Percentiles rank a stretch among this genome's conserved stretches.
phyloP scores from a whole-genome alignment of 495 filamentous ascomycete species.

The Lineolata rhizophorae region DNA sequence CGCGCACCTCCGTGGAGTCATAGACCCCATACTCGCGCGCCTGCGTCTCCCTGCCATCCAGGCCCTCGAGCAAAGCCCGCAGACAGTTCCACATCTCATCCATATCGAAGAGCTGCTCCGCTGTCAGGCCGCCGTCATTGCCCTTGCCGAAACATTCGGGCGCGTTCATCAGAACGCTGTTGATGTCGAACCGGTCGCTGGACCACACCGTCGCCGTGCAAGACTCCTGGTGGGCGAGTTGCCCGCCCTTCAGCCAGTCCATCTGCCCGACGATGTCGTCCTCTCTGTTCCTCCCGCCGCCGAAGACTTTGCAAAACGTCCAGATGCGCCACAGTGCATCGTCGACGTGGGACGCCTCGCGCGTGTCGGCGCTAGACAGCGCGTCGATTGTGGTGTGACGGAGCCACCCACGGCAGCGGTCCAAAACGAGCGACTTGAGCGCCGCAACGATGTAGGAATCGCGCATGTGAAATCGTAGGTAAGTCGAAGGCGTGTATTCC shows the following conservation, averaged over 20 bases:
- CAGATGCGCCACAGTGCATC: slow-evolving; percentile 48
- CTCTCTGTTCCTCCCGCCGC: slow-evolving; percentile 33
- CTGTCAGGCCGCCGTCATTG: slow-evolving; percentile 31
- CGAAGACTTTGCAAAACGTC: slow-evolving; percentile 50
- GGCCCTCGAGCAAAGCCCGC: slow-evolving; percentile 30
- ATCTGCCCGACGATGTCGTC: slow-evolving; percentile 40
- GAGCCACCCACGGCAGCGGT: slow-evolving; percentile 34
- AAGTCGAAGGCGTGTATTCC: slow-evolving; percentile 33
- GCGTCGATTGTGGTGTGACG: slow-evolving; percentile 34
- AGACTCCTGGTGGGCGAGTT: slow-evolving; percentile 23
- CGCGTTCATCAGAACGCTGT: slow-evolving; percentile 31
- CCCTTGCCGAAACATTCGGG: slow-evolving; percentile 35
- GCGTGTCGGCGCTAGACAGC: slow-evolving; percentile 27
- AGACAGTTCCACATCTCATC: slow-evolving; percentile 46
- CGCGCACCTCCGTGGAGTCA: slow-evolving; percentile 22
- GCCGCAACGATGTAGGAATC: slow-evolving; percentile 36
- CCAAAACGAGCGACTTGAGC: slow-evolving; percentile 36
- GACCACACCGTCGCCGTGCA: slow-evolving; percentile 16
- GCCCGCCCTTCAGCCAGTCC: slow-evolving; percentile 41
- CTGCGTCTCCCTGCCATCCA: slow-evolving; percentile 32
- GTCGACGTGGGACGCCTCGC: slow-evolving; percentile 30
- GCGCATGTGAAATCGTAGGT: slow-evolving; percentile 31
- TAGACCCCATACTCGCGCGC: slow-evolving; percentile 36
- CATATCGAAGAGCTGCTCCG: slow-evolving; percentile 39
- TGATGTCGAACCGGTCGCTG: slow-evolving; percentile 28